Evolutionary conservation across 2,329 filamentous ascomycete genomes (phyloP), one percentile per base, ranked within the genome.

Genomic region (Domatiomyces catenatus): DNA sequence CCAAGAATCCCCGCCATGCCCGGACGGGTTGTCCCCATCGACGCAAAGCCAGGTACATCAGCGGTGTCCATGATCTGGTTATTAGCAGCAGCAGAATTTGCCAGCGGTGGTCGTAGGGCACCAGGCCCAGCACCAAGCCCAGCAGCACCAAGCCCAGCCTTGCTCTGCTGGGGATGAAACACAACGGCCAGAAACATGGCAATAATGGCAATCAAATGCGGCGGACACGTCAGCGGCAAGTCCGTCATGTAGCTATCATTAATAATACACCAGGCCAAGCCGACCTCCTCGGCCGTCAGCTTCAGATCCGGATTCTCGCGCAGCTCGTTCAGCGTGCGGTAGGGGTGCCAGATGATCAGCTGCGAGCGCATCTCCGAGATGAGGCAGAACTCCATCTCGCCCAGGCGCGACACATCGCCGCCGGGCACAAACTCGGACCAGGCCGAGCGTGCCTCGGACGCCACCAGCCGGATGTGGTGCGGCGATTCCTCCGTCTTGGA

Each of bases 401-500:
- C 89, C 42, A 95, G 76, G 61, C 87, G 86, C 50, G 84, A 81
- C 7, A 85, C 84, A 65, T 94, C 88, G 52, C 81, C 77, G 22
- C 32, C 32, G 42, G 77, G 74, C 58, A 86, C 79, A 52, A 84
- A 77, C 56, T 89, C 85, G 73, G 86, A 82, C 86, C 87, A 94
- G 53, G 93, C 75, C 52, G 83, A 79, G 32, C 87, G 81, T 2
- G 89, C 87, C 66, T 98, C 92, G 46, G 80, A 83, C 8, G 92
- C 82, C 52, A 98, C 83, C 56, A 94, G 77, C 26, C 92, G 80
- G 61, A 98, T 96, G 66, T 98, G 92, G 66, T 96, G 90, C 2
- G 92, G 92, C 48, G 83, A 89, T 67, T 98, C 92, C 66, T 98
- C 92, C 80, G 94, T 94, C 69, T 98, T 98, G 71, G 88, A 94